Base-by-base conservation (phyloP, 352 stramenopile species). In the Phytophthora meadii region DNA sequence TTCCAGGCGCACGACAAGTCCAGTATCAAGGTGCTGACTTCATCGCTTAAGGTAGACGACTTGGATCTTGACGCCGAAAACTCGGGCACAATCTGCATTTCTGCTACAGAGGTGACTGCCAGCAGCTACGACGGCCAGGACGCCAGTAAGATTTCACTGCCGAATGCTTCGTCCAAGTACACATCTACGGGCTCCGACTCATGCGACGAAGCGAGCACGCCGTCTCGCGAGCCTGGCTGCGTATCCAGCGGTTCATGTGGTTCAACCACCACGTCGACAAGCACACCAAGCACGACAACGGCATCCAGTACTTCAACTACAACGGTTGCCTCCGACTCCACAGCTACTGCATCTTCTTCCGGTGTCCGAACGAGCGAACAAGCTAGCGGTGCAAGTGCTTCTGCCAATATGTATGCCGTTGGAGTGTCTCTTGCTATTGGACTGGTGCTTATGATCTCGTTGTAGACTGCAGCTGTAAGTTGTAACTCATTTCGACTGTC, bases 101-200 rank as follows among this genome's bases (percentile, higher is more conserved):
- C 63, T 5, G 68, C 63, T 6, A 32, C 49, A 17, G 34, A 65
- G 5, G 17, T 76, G 5, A 55, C 30, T 5, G 68, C 68, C 48
- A 65, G 61, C 5, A 68, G 22, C 40, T 70, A 57, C 27, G 68
- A 76, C 25, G 63, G 60, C 12, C 15, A 76, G 30, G 44, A 54
- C 0, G 39, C 44, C 32, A 74, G 49, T 34, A 62, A 59, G 28
- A 72, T 74, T 19, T 77, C 69, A 40, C 54, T 77, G 39, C 69
- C 69, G 10, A 67, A 74, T 45, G 56, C 69, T 9, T 74, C 56
- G 4, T 58, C 49, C 54, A 77, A 77, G 45, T 71, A 71, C 51
- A 58, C 49, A 5, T 57, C 69, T 14, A 68, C 54, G 0, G 65
- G 69, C 1, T 55, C 58, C 3, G 14, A 22, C 1, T 49, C 44